Evolutionary conservation across 2,329 filamentous ascomycete species (phyloP).

Genomic region (Aspergillus puulaauensis): DNA sequence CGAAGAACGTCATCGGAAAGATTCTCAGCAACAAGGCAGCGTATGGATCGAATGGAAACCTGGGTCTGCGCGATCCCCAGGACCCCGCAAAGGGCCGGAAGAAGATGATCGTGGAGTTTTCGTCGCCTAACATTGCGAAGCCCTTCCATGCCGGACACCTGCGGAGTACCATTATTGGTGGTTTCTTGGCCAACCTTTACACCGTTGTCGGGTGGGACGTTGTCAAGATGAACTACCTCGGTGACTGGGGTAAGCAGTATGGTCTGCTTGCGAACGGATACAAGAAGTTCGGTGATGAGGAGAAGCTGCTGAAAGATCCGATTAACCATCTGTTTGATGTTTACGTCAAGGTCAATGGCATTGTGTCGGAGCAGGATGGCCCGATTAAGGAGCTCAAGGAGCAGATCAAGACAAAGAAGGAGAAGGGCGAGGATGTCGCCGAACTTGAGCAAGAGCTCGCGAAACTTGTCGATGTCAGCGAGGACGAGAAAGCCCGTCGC

Average conservation of each 20-base stretch:
- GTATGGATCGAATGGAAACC: slow-evolving; percentile 61
- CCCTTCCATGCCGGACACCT: slow-evolving; percentile 66
- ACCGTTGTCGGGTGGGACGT: slow-evolving; percentile 63
- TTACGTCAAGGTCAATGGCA: slow-evolving; percentile 63
- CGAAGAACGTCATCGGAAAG: slow-evolving; percentile 57
- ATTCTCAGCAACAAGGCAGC: slow-evolving; percentile 56
- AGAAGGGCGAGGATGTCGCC: slow-evolving; percentile 49
- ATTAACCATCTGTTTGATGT: slow-evolving; percentile 67
- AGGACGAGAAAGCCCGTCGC: slow-evolving; percentile 60
- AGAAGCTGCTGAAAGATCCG: slow-evolving; percentile 59
- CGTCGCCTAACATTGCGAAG: slow-evolving; percentile 67
- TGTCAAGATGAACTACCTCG: slow-evolving; percentile 65
- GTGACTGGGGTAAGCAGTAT: slow-evolving; percentile 69
- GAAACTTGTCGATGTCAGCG: slow-evolving; percentile 51
- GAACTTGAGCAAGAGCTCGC: slow-evolving; percentile 51
- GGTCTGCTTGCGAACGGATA: slow-evolving; percentile 64
- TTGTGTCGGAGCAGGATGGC: slow-evolving; percentile 57
- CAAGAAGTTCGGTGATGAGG: slow-evolving; percentile 61
- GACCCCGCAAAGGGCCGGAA: slow-evolving; percentile 58
- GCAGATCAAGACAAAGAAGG: slow-evolving; percentile 48
- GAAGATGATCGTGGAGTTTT: slow-evolving; percentile 65
- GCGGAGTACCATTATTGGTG: slow-evolving; percentile 66
- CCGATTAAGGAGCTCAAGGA: slow-evolving; percentile 56
- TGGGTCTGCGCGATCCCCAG: slow-evolving; percentile 59
- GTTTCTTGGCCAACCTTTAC: slow-evolving; percentile 63